phyloP scores from a whole-genome alignment of 1,284 basidiomycete species.

The Malassezia caprae region DNA sequence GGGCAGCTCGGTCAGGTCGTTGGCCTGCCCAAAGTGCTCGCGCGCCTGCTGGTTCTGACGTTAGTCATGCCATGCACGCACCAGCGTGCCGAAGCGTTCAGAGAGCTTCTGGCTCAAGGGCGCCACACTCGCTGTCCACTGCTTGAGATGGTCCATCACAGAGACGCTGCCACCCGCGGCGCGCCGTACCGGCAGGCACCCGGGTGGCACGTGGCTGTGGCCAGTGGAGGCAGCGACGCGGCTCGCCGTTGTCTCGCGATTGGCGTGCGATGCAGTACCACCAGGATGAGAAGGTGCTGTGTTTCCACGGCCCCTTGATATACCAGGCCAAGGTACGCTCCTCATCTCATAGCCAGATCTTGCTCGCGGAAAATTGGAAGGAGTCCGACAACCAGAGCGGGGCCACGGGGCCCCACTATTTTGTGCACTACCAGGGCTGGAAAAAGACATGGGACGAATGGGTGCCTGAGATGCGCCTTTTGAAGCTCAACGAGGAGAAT shows the following conservation, averaged over 20 bases:
- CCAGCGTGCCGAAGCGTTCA: slow-evolving; percentile 70
- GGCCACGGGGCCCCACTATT: slow-evolving; percentile 68
- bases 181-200: neutral
- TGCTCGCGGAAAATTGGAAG: slow-evolving; percentile 68
- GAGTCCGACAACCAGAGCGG: slow-evolving; percentile 60
- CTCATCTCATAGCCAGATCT: slow-evolving; percentile 52
- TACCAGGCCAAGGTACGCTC: slow-evolving; percentile 73
- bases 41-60: slow-evolving; percentile 56
- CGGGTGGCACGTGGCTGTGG: neutral
- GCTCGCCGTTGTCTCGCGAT: neutral
- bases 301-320: slow-evolving; percentile 85
- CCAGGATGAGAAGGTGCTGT: slow-evolving; percentile 70
- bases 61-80: neutral
- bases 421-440: slow-evolving; percentile 99
- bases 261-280: slow-evolving; percentile 47
- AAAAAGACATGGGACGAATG: slow-evolving; percentile 99
- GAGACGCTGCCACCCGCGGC: neutral
- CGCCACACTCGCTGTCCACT: slow-evolving; percentile 32
- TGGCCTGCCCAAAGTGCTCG: slow-evolving; percentile 78
- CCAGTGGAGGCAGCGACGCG: neutral
- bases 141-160: slow-evolving; percentile 66
- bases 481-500: slow-evolving; percentile 79
- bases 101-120: slow-evolving; percentile 55
- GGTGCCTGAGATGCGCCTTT: slow-evolving; percentile 71
- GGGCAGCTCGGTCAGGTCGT: slow-evolving; percentile 74